Evolutionary conservation across 2,329 filamentous ascomycete species (phyloP), one percentile per base, ranked within the genome.

Genomic region (Neofusicoccum umdonicola): DNA sequence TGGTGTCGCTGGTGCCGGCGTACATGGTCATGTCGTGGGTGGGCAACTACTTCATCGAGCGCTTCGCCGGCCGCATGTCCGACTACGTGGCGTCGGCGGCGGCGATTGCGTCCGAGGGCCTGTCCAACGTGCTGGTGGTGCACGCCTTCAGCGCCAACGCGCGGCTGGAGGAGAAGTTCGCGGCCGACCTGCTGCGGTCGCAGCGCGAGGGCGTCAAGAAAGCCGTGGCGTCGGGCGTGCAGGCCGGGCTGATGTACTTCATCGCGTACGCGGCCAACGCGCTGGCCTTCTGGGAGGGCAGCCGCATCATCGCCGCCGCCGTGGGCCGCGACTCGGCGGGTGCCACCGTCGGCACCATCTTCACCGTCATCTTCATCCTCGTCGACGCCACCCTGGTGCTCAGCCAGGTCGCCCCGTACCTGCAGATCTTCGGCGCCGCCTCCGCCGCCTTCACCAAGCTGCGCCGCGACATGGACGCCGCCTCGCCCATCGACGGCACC

Each of bases 261-360:
- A 85, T 90, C 67, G 86, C 87, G 3, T 90, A 88, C 68, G 83
- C 86, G 2, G 87, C 86, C 6, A 90, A 90, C 71, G 87, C 86
- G 1, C 78, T 90, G 13, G 86, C 88, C 0, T 90, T 89, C 71
- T 90, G 87, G 86, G 84, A 89, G 72, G 88, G 88, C 54, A 87
- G 85, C 67, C 80, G 78, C 41, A 82, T 82, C 60, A 82, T 88
- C 47, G 82, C 81, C 11, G 76, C 78, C 12, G 78, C 81, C 3
- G 71, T 79, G 0, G 72, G 74, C 31, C 63, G 64, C 48, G 72
- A 71, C 34, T 68, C 68, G 6, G 72, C 70, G 9, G 73, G 68
- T 47, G 70, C 74, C 2, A 76, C 77, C 5, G 71, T 80, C 19
- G 84, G 84, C 44, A 74, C 79, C n/a, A 82, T 81, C 0, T 86